Percentiles rank a stretch among this genome's conserved stretches.
Evolutionary conservation across 2,329 filamentous ascomycete genomes (phyloP).

Genomic region (Talaromyces sp.): DNA sequence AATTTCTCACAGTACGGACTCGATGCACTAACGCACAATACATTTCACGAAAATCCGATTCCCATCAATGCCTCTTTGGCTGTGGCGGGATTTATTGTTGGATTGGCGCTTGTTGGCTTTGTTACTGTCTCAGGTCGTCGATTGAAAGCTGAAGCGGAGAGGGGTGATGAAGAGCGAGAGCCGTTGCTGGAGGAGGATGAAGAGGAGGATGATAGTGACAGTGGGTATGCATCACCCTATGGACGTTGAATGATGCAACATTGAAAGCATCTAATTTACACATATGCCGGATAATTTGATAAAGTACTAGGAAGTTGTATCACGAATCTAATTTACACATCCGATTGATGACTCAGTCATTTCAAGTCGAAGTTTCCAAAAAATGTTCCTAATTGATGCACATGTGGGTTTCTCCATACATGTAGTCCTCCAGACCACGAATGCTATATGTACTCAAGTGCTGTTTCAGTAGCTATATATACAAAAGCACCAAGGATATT

Average conservation of each 20-base stretch:
- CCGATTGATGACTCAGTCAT: no score
- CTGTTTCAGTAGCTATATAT: no score
- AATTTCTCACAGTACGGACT: slow-evolving; percentile 82
- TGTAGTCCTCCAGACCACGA: no score
- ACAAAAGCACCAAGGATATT: no score
- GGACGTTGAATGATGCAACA: background rate
- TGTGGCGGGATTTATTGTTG: slow-evolving; percentile 64
- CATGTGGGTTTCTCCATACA: no score
- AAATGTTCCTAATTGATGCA: no score
- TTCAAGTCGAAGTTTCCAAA: no score
- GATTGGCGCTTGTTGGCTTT: slow-evolving; percentile 66
- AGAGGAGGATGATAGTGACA: background rate
- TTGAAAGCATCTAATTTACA: no score
- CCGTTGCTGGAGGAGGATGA: slow-evolving; percentile 28
- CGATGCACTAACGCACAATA: slow-evolving; percentile 74
- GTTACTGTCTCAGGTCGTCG: slow-evolving; percentile 49
- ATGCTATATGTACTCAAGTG: no score
- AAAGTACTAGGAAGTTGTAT: no score
- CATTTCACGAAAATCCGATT: slow-evolving; percentile 71
- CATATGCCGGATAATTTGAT: no score
- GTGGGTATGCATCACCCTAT: background rate
- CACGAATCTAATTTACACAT: no score
- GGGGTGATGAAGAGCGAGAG: slow-evolving; percentile 28
- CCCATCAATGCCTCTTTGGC: slow-evolving; percentile 76
- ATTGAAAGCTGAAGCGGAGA: slow-evolving; percentile 13